These are phyloP conservation scores for Kluyveromyces nonfermentans DNA, from an alignment of 805 yeast genomes.

Conservation along the genomic window DNA sequence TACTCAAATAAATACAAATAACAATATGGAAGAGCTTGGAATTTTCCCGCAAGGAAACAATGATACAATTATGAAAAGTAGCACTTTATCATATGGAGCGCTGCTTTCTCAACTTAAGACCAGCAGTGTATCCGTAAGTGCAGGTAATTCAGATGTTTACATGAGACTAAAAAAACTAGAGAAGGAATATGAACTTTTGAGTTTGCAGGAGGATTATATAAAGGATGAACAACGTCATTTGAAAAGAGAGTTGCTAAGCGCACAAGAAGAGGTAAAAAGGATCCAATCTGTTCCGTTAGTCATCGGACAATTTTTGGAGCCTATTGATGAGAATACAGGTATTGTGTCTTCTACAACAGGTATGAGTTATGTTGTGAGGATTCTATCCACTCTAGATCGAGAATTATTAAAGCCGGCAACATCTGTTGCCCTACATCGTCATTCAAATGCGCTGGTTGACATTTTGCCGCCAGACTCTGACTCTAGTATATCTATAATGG, in stretches of 20 bases:
- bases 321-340: constrained; percentile 93
- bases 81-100: constrained; percentile 25
- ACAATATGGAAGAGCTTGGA: constrained; percentile 54
- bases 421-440: constrained; percentile 95
- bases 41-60: constrained; percentile 26
- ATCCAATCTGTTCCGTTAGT: constrained; percentile 97
- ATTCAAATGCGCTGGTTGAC: constrained; percentile 94
- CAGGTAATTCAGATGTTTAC: constrained; percentile 56
- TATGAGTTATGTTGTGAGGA: constrained; percentile 91
- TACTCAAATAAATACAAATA: neutral
- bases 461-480: constrained; percentile 98
- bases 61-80: constrained; percentile 24
- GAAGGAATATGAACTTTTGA: constrained; percentile 76
- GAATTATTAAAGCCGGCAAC: constrained; percentile 91
- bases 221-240: constrained; percentile 97
- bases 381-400: constrained; percentile 87
- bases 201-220: constrained; percentile 90
- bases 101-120: constrained; percentile 24
- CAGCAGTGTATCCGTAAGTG: constrained; percentile 12
- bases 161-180: constrained; percentile 78
- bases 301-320: constrained; percentile 95
- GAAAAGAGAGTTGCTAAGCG: constrained; percentile 87
- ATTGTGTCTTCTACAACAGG: constrained; percentile 97
- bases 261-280: constrained; percentile 96
- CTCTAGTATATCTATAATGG: constrained; percentile 88